Conservation (phyloP, 352 stramenopile species). For the Hyaloperonospora arabidopsidis region DNA sequence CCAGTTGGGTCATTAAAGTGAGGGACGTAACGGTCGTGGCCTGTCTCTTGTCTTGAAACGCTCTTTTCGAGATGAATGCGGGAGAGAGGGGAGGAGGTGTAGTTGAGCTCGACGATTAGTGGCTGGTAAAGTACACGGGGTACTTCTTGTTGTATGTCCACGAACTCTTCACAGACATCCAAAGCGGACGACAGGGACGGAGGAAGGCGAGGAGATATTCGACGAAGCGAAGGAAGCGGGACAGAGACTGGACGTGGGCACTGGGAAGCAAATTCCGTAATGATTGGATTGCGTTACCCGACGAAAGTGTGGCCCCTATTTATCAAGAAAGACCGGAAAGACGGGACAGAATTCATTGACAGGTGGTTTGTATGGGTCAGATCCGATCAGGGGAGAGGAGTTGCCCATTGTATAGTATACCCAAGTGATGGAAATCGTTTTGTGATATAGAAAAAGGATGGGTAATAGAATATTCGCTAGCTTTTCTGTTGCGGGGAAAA, state of each 20-base stretch:
- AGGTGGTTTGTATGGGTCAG: too few species aligned
- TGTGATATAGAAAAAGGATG: too few species aligned
- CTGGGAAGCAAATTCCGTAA: conserved; percentile 44
- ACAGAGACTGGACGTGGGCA: conserved; percentile 20
- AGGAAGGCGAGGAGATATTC: conserved; percentile 13
- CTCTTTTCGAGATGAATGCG: background rate
- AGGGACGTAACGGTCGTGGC: background rate
- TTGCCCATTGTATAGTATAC: too few species aligned
- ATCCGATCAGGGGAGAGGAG: too few species aligned
- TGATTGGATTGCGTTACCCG: conserved; percentile 62
- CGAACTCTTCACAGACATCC: conserved; percentile 76
- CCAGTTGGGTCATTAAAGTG: conserved; percentile 44
- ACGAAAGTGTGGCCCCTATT: conserved; percentile 21
- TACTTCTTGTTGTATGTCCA: conserved; percentile 85
- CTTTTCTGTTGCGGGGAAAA: too few species aligned
- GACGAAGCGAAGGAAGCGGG: conserved; percentile 3
- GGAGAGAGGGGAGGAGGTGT: background rate
- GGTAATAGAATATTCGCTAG: too few species aligned
- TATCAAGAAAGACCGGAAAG: conserved; percentile 7
- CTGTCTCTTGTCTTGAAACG: conserved; percentile 8
- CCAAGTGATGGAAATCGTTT: too few species aligned
- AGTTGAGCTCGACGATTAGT: conserved; percentile 32
- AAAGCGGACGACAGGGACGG: conserved; percentile 24
- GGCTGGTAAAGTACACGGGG: conserved; percentile 54
- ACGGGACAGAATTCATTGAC: conserved; percentile 3